phyloP scores from a whole-genome alignment of 345 rosid genomes.

The Viola odorata region DNA sequence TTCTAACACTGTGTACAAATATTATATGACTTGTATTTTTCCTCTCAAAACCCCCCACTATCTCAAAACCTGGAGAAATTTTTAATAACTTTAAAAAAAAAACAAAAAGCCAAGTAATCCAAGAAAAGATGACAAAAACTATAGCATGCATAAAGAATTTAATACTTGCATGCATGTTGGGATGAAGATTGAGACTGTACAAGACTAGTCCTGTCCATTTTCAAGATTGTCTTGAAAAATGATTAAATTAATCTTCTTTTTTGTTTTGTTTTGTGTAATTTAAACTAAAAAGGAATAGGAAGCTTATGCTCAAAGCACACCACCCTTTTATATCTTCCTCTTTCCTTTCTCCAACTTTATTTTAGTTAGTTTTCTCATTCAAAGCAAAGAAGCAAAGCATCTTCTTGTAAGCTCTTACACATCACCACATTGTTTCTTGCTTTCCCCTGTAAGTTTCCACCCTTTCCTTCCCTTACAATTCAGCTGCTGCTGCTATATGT shows the following conservation, averaged over 20 bases:
- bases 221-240: not conserved
- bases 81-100: not conserved
- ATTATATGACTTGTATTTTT: slow-evolving; percentile 4
- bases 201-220: slow-evolving; percentile 2
- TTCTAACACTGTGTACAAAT: slow-evolving; percentile 24
- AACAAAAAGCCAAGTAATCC: slow-evolving; percentile 17
- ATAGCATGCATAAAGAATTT: slow-evolving; percentile 14
- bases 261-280: no score
- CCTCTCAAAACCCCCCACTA: slow-evolving; percentile 2
- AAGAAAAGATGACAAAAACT: slow-evolving; percentile 21
- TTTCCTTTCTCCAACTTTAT: not conserved
- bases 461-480: slow-evolving; percentile 38
- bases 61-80: not conserved
- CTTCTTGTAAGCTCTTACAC: slow-evolving; percentile 23
- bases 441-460: slow-evolving; percentile 47
- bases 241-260: no score
- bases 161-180: slow-evolving; percentile 28
- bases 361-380: slow-evolving; percentile 20
- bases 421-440: slow-evolving; percentile 31
- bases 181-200: slow-evolving; percentile 11
- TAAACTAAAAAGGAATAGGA: not conserved
- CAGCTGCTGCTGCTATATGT: slow-evolving; percentile 21
- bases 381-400: slow-evolving; percentile 53
- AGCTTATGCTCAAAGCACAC: slow-evolving; percentile 40
- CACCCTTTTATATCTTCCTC: slow-evolving; percentile 14